Base-by-base conservation (phyloP, 169 alveolate species). In the Cryptosporidium baileyi region DNA sequence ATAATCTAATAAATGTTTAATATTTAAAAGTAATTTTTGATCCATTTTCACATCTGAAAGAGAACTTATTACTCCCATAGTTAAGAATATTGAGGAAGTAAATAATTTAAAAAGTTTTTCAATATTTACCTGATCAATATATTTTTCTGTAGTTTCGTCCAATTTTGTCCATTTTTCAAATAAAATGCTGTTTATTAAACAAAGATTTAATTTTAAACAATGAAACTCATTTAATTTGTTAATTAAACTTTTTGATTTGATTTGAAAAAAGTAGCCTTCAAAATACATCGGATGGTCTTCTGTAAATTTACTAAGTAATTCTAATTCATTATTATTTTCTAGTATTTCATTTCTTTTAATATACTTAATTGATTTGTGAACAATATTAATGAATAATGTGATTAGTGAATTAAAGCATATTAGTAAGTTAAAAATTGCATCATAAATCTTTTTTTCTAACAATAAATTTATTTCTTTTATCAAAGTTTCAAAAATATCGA, bases 61-160 rank as follows among this genome's bases (percentile, higher is more conserved):
- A 5, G 81, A 65, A 49, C 32, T 65, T 45, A 65, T 38, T 26
- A 65, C 63, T 32, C 81, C 81, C 7, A 65, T 19, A 15, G 63
- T 65, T 47, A 65, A 32, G 5, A 65, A 65, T 28, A 51, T 28
- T 45, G 38, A 30, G 30, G 45, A 44, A 22, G 34, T 47, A n/a
- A 65, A 3, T 17, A 24, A 30, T 15, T 65, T 65, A 8, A 28
- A 17, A 61, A 8, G 40, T 61, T 34, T 61, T 61, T 34, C 40
- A 34, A 38, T 15, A 61, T 38, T 2, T 6, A 3, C 57, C 24
- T 17, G 19, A 3, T n/a, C 32, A 4, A 17, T 36, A 8, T n/a
- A 24, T 28, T 57, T 11, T 13, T n/a, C n/a, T n/a, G n/a, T n/a
- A n/a, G n/a, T n/a, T n/a, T n/a, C n/a, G n/a, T n/a, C n/a, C n/a